A percentile compares a stretch with the other conserved stretches of the same genome.
phyloP scores from a whole-genome alignment of 495 filamentous ascomycete genomes.

The Trichoderma virens region DNA sequence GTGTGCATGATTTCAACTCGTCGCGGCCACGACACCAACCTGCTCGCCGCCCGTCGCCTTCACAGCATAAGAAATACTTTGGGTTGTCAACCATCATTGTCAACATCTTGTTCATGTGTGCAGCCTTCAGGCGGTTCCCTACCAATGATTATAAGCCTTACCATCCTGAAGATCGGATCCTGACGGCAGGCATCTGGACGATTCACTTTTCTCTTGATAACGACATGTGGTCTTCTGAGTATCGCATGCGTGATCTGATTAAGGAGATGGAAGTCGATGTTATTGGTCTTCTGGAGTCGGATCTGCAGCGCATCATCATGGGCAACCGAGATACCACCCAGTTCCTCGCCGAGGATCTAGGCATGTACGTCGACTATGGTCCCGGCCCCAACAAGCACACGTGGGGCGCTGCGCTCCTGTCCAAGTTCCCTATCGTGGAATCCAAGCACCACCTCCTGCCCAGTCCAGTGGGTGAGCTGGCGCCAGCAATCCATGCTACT shows the following conservation, averaged over 20 bases:
- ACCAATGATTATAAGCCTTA: constrained; percentile 86
- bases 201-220: constrained; percentile 98
- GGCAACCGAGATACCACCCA: constrained; percentile 96
- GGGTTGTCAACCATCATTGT: constrained; percentile 47
- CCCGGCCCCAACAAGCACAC: constrained; percentile 99
- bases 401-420: constrained; percentile 88
- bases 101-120: constrained; percentile 68
- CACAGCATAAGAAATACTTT: constrained; percentile 44
- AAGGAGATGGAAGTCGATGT: constrained; percentile 93
- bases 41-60: constrained; percentile 18
- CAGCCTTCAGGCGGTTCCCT: constrained; percentile 91
- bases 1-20: constrained; percentile 65
- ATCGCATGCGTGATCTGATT: constrained; percentile 86
- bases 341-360: constrained; percentile 88
- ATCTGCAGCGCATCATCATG: constrained; percentile 98
- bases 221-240: constrained; percentile 96
- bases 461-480: constrained; percentile 87
- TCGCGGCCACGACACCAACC: constrained; percentile 16
- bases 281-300: constrained; percentile 85
- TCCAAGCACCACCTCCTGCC: constrained; percentile 94
- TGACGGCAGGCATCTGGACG: constrained; percentile 97
- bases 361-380: constrained; percentile 97
- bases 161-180: constrained; percentile 74
- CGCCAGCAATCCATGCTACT: constrained; percentile 92
- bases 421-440: constrained; percentile 96